Percentiles rank a stretch among this genome's conserved stretches.
These are phyloP conservation scores for Melanogaster broomeanus DNA, from an alignment of 768 basidiomycete species.

Conservation along the genomic window DNA sequence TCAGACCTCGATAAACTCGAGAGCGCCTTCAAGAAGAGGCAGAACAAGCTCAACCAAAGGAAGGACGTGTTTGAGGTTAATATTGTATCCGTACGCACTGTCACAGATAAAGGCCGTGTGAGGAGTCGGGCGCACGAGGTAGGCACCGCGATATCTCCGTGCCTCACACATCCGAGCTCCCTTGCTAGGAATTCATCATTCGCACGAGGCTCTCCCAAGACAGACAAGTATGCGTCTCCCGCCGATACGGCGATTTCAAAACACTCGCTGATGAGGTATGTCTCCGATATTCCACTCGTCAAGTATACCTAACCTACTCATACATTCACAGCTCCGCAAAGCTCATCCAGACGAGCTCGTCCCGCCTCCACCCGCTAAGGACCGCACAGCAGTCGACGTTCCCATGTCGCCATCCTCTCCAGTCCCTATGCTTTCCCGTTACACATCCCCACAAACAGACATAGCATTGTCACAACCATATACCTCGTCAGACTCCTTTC, in stretches of 20 bases:
- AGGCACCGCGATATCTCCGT: constrained; percentile 25
- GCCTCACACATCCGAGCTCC: constrained; percentile 1
- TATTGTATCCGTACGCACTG: constrained; percentile 82
- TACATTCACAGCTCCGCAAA: constrained; percentile 67
- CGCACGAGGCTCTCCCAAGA: constrained; percentile 75
- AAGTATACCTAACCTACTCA: constrained; percentile 11
- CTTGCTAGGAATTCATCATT: constrained; percentile 86
- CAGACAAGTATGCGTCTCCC: constrained; percentile 83
- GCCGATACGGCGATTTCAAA: constrained; percentile 94
- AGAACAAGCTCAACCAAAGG: constrained; percentile 45
- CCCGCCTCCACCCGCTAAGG: constrained; percentile 84
- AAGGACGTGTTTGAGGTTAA: constrained; percentile 84
- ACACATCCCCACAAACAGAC: constrained; percentile 4
- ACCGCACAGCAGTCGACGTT: constrained; percentile 67
- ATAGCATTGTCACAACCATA: not conserved
- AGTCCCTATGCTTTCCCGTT: constrained; percentile 1
- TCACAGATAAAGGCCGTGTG: constrained; percentile 82
- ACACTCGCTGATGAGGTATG: constrained; percentile 82
- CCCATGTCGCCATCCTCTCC: constrained; percentile 32
- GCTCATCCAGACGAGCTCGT: constrained; percentile 83
- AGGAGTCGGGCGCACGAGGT: constrained; percentile 89
- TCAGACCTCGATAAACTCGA: constrained; percentile 81
- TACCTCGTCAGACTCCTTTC: constrained; percentile 42
- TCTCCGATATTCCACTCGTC: not conserved
- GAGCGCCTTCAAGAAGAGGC: constrained; percentile 62